Conservation (phyloP, 306 rosid species). For the Cyclanthera cordifolia region DNA sequence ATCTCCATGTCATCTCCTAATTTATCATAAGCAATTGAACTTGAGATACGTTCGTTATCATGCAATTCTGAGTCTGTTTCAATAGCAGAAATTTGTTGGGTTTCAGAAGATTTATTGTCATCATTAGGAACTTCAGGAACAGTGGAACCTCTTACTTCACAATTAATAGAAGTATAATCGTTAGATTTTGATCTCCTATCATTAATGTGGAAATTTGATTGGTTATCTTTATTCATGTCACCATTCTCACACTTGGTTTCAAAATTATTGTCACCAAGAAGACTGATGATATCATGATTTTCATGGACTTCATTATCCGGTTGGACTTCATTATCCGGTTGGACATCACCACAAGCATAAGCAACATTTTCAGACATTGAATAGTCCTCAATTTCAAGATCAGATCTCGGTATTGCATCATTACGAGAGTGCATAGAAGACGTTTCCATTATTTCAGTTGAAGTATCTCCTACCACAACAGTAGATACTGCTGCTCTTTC, state of each 20-base stretch:
- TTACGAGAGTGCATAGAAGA: conserved; percentile 4
- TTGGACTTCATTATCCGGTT: conserved; percentile 8
- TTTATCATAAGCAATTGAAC: conserved; percentile 12
- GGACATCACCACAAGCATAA: conserved; percentile 9
- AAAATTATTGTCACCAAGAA: conserved; percentile 1
- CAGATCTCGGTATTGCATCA: neutral
- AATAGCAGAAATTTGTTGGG: conserved; percentile 8
- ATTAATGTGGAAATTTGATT: conserved; percentile 7
- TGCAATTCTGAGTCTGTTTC: neutral
- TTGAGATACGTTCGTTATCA: conserved; percentile 10
- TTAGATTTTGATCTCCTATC: conserved; percentile 13
- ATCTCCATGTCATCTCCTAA: conserved; percentile 21
- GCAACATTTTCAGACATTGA: conserved; percentile 9
- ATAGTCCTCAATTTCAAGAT: conserved; percentile 9
- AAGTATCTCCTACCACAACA: neutral
- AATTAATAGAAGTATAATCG: conserved; percentile 9
- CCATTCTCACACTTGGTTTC: conserved; percentile 13
- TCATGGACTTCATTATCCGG: conserved; percentile 6
- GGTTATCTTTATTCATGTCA: neutral
- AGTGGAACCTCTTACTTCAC: conserved; percentile 15
- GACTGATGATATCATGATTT: conserved; percentile 14
- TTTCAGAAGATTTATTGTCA: conserved; percentile 12
- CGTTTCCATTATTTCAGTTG: conserved; percentile 15
- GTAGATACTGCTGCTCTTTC: conserved; percentile 3
- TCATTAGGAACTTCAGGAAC: conserved; percentile 12